These are phyloP conservation scores for Rubroshorea leprosula DNA, from an alignment of 345 rosid species.

Conservation along the genomic window DNA sequence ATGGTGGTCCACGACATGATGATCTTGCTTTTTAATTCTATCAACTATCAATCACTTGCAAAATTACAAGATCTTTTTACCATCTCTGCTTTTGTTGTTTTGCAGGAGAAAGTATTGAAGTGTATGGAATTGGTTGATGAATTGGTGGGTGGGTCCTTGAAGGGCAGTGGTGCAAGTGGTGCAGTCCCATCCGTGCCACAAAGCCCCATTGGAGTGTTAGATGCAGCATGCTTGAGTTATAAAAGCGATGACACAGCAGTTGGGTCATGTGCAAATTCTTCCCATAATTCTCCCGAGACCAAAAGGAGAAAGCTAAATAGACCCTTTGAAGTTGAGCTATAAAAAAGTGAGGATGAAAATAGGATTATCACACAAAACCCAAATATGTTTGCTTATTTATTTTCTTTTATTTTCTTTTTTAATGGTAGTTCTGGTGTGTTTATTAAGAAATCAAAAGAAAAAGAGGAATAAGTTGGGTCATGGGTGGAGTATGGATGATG, in stretches of 20 bases:
- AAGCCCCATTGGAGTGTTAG: slow-evolving; percentile 68
- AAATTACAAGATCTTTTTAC: background rate
- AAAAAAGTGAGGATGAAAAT: background rate
- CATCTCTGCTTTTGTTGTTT: background rate
- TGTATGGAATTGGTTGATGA: slow-evolving; percentile 38
- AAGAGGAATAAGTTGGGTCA: slow-evolving; percentile 28
- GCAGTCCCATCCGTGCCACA: slow-evolving; percentile 39
- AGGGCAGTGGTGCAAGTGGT: slow-evolving; percentile 13
- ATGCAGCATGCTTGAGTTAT: slow-evolving; percentile 67
- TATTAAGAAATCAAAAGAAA: background rate
- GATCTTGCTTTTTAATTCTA: slow-evolving; percentile 7
- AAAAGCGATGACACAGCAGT: slow-evolving; percentile 41
- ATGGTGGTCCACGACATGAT: slow-evolving; percentile 27
- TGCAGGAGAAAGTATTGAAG: slow-evolving; percentile 50
- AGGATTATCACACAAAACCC: slow-evolving; percentile 6
- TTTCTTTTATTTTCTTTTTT: slow-evolving; percentile 16
- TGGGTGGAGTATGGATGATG: slow-evolving; percentile 28
- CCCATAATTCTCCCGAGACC: slow-evolving; percentile 29
- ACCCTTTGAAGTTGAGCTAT: slow-evolving; percentile 27
- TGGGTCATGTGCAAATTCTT: slow-evolving; percentile 42
- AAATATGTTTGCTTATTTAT: slow-evolving; percentile 8
- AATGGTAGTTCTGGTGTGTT: slow-evolving; percentile 18
- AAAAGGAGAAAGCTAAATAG: slow-evolving; percentile 51
- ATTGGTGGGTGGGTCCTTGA: slow-evolving; percentile 22
- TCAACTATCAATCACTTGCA: slow-evolving; percentile 14